Percentiles rank a stretch among this genome's conserved stretches.
Conservation (phyloP, 2,329 filamentous ascomycete genomes). For the Fusarium caatingaense region DNA sequence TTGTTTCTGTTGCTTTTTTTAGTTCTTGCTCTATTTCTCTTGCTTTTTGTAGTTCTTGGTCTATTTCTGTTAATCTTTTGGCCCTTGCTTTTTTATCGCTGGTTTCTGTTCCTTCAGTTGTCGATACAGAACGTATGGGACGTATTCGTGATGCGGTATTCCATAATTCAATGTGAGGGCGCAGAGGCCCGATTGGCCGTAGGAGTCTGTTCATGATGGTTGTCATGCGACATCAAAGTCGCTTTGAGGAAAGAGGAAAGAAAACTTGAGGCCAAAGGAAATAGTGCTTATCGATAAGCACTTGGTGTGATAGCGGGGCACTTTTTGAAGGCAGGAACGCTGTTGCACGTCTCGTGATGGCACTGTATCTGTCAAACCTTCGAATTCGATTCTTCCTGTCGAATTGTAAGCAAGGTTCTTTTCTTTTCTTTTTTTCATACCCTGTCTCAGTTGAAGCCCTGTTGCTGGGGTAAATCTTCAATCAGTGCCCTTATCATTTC, state of each 20-base stretch:
- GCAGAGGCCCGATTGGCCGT: not conserved
- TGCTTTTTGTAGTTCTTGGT: not conserved
- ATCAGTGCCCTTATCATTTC: not conserved
- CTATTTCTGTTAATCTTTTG: not conserved
- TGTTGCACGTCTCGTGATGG: not conserved
- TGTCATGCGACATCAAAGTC: not conserved
- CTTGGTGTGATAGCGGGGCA: not conserved
- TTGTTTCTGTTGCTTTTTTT: too few species aligned
- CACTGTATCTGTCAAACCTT: not conserved
- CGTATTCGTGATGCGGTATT: not conserved
- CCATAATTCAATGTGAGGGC: not conserved
- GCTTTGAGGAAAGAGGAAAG: not conserved
- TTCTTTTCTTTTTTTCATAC: not conserved
- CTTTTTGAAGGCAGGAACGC: not conserved
- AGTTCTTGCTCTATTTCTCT: too few species aligned
- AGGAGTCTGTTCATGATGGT: not conserved
- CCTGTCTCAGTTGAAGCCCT: not conserved
- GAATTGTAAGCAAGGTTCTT: not conserved
- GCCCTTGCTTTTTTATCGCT: too few species aligned
- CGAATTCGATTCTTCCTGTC: not conserved
- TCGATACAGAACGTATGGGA: not conserved
- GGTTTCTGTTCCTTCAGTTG: not conserved
- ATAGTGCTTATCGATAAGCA: not conserved
- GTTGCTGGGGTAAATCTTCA: not conserved
- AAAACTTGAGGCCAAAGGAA: not conserved